Evolutionary conservation across 768 basidiomycete species (phyloP).

Genomic region (Cyclocybe cylindracea): DNA sequence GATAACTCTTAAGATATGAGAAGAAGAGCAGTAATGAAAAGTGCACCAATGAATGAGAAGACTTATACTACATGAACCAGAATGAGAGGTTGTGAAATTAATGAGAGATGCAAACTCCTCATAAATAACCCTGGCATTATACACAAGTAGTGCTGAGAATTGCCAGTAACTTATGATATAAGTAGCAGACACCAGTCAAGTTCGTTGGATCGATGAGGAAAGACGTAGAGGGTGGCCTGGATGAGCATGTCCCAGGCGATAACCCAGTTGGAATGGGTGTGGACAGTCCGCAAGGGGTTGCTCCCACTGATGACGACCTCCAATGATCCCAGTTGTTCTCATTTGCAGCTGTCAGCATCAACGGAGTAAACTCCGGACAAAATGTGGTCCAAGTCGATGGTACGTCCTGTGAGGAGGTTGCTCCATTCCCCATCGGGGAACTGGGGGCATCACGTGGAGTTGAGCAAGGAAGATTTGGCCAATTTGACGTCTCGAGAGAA

Average conservation of each 20-base stretch:
- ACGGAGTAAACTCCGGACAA: conserved; percentile 18
- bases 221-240: conserved; percentile 19
- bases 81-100: no score
- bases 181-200: no score
- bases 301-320: conserved; percentile 3
- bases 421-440: conserved; percentile 26
- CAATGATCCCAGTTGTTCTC: not conserved
- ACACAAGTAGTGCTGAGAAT: no score
- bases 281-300: conserved; percentile 10
- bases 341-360: not conserved
- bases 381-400: conserved; percentile 28
- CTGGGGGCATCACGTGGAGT: conserved; percentile 10
- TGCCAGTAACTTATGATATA: no score
- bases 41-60: no score
- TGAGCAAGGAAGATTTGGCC: conserved; percentile 13
- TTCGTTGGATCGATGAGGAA: conserved; percentile 22
- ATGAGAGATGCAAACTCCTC: no score
- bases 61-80: no score
- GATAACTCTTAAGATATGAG: no score
- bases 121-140: no score
- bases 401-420: conserved; percentile 18
- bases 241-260: conserved; percentile 18
- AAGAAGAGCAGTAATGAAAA: no score
- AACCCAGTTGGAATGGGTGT: conserved; percentile 19
- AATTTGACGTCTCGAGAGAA: no score